These are phyloP conservation scores for Pleurotus citrinopileatus DNA, from an alignment of 768 basidiomycete genomes.

Conservation along the genomic window DNA sequence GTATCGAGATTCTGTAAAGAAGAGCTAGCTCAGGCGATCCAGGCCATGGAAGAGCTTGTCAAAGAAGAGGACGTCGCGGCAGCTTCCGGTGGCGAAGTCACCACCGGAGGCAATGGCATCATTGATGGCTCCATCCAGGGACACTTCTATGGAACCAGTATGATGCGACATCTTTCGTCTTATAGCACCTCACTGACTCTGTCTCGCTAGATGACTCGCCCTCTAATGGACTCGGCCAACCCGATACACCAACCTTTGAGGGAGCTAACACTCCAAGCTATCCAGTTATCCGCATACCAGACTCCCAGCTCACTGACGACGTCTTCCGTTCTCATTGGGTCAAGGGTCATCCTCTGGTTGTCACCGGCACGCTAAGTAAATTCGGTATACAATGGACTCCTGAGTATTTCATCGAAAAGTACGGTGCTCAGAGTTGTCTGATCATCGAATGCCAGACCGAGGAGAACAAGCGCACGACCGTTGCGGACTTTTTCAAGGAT, in stretches of 20 bases:
- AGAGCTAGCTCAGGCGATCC: conserved; percentile 65
- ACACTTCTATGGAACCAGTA: background rate
- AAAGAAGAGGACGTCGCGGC: conserved; percentile 11
- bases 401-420: conserved; percentile 70
- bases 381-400: conserved; percentile 81
- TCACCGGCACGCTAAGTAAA: conserved; percentile 59
- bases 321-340: conserved; percentile 72
- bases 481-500: conserved; percentile 74
- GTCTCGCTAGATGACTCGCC: too few species aligned
- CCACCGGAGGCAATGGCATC: background rate
- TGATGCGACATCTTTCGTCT: too few species aligned
- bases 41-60: conserved; percentile 63
- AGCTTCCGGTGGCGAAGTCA: background rate
- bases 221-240: background rate
- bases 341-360: conserved; percentile 73
- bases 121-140: background rate
- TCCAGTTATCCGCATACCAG: conserved; percentile 41
- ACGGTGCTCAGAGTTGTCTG: conserved; percentile 59
- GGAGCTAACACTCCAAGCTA: conserved; percentile 41
- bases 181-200: too few species aligned
- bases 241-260: background rate
- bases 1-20: conserved; percentile 70
- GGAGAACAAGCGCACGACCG: conserved; percentile 54
- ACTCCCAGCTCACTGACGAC: conserved; percentile 50
- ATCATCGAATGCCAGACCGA: conserved; percentile 86